Conservation (phyloP, 352 stramenopile genomes). For the Globisporangium acanthophoron region DNA sequence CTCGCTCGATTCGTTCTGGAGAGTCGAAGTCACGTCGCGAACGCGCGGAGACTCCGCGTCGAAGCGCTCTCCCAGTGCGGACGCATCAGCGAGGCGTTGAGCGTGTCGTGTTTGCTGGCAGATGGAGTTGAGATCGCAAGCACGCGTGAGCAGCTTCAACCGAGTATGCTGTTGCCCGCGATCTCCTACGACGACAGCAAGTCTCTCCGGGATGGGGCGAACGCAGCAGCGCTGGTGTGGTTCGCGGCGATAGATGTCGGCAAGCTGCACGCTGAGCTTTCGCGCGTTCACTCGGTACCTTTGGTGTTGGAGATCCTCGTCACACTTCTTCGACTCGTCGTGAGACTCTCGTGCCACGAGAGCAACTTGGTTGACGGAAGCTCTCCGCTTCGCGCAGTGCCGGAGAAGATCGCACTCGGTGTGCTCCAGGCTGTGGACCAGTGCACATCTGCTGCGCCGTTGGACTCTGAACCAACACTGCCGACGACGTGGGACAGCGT, state of each 20-base stretch:
- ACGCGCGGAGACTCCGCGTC: constrained; percentile 41
- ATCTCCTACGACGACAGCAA: constrained; percentile 35
- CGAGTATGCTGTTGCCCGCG: constrained; percentile 8
- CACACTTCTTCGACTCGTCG: constrained; percentile 24
- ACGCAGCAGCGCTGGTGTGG: constrained; percentile 30
- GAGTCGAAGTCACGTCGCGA: constrained; percentile 41
- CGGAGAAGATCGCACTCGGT: constrained; percentile 25
- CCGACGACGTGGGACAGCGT: not conserved
- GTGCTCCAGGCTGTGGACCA: constrained; percentile 17
- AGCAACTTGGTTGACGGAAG: constrained; percentile 21
- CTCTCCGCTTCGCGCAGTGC: constrained; percentile 13
- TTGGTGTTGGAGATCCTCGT: constrained; percentile 29
- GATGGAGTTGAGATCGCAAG: constrained; percentile 9
- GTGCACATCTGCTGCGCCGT: not conserved
- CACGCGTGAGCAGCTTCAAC: not conserved
- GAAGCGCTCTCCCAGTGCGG: constrained; percentile 47
- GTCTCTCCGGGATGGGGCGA: constrained; percentile 26
- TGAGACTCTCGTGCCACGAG: constrained; percentile 23
- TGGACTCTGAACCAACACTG: not conserved
- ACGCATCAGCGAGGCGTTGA: constrained; percentile 46
- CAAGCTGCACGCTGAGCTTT: constrained; percentile 12
- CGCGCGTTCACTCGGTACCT: not conserved
- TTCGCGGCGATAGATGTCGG: constrained; percentile 20
- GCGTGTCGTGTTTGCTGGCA: constrained; percentile 26
- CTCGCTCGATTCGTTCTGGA: constrained; percentile 35